Conservation (phyloP, 1,139 yeast genomes). For the Meyerozyma guilliermondii region DNA sequence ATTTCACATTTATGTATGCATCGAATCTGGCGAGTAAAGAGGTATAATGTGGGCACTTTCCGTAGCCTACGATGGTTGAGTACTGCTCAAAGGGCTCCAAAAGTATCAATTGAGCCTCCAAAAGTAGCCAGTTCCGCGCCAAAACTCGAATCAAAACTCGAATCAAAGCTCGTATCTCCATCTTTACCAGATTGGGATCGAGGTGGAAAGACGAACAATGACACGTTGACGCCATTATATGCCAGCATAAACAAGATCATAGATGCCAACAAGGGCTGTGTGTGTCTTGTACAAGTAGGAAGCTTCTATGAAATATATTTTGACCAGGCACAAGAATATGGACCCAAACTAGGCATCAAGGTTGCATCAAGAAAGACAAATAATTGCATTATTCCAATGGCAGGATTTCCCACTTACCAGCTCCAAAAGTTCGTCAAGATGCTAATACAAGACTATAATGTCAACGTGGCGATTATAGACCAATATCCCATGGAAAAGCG, state of each 20-base stretch:
- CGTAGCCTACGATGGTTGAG: background rate
- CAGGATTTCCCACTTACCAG: conserved; percentile 81
- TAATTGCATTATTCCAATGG: conserved; percentile 63
- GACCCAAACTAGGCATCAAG: conserved; percentile 61
- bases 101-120: background rate
- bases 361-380: conserved; percentile 38
- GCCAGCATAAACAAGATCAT: conserved; percentile 9
- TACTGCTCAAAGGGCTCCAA: background rate
- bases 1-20: conserved; percentile 8
- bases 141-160: background rate
- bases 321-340: conserved; percentile 77
- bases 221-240: conserved; percentile 8
- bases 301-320: conserved; percentile 87
- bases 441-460: conserved; percentile 63
- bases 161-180: background rate
- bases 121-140: background rate
- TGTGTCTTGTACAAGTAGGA: conserved; percentile 82
- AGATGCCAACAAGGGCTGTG: conserved; percentile 52
- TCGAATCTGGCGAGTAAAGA: background rate
- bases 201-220: conserved; percentile 9
- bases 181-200: conserved; percentile 8
- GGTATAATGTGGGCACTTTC: background rate
- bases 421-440: conserved; percentile 68
- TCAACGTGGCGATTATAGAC: conserved; percentile 77
- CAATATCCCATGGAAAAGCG: conserved; percentile 41